Evolutionary conservation across 2,329 filamentous ascomycete genomes (phyloP), one percentile per base, ranked within the genome.

Genomic region (Polytolypa hystricis): DNA sequence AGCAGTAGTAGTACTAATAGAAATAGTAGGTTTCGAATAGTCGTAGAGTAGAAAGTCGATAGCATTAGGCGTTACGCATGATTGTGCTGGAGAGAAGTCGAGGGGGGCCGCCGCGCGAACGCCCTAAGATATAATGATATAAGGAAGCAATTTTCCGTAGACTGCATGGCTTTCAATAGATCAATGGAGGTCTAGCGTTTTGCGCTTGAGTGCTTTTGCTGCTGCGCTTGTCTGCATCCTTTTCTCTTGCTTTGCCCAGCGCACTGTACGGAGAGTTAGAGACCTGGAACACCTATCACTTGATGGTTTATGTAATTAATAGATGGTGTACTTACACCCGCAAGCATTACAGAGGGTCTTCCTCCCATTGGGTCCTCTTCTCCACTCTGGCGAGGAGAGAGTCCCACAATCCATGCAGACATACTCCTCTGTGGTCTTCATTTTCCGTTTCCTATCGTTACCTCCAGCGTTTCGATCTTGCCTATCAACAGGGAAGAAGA

Each of bases 321-420:
- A 19, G 17, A 27, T 14, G 11, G 21, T 40, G 20, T 30, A 67
- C 69, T 62, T 50, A 73, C 73, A 83, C 77, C 89, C 89, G 55
- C 89, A 96, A 5, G 89, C 89, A 63, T 96, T 96, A 61, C 89
- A 96, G 9, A 96, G 65, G 6, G 89, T 95, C 61, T 96, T 95
- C 1, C 87, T 87, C 2, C 89, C 89, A 44, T 76, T 84, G 0
- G 89, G 89, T 0, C 89, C 89, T 58, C 94, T 95, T 43, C 89
- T 73, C 89, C 89, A 96, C 65, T 96, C 89, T 0, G 89, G 89
- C 11, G 84, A 93, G 54, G 95, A 87, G 27, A 93, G 70, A 0
- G 85, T 95, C 67, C 89, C 87, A 61, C 89, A 96, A 58, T 95
- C 89, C 1, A 84, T 89, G 60, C 89, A 96, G 25, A 94, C 84